Conservation (phyloP, 2,329 filamentous ascomycete species). For the Annulohypoxylon truncatum region DNA sequence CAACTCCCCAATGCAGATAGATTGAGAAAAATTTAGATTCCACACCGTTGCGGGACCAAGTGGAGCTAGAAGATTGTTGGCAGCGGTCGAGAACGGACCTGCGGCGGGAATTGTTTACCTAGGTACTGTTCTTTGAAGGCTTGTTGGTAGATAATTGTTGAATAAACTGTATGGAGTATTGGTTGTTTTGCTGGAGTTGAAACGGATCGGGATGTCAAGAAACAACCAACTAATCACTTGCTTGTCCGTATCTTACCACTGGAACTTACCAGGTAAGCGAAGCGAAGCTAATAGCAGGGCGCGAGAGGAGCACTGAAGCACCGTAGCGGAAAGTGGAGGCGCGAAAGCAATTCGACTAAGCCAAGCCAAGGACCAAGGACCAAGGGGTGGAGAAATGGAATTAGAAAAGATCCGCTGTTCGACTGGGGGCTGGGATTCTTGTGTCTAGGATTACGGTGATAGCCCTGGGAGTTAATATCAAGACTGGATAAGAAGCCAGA, state of each 20-base stretch:
- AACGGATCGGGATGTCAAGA: constrained; percentile 10
- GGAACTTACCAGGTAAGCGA: neutral
- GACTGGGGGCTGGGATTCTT: constrained; percentile 4
- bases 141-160: constrained; percentile 1
- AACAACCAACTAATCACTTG: constrained; percentile 12
- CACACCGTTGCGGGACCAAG: constrained; percentile 16
- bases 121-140: constrained; percentile 14
- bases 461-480: neutral
- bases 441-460: neutral
- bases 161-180: neutral
- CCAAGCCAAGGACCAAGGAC: constrained; percentile 15
- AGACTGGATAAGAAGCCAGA: neutral
- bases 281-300: constrained; percentile 5
- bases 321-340: constrained; percentile 34
- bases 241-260: constrained; percentile 1
- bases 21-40: constrained; percentile 11
- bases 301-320: constrained; percentile 9
- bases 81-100: neutral
- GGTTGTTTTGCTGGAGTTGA: constrained; percentile 8
- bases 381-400: constrained; percentile 31
- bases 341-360: constrained; percentile 31
- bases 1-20: constrained; percentile 1
- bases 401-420: constrained; percentile 19
- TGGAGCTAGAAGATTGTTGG: constrained; percentile 20
- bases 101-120: constrained; percentile 16